A percentile compares a stretch with the other conserved stretches of the same genome.
Conservation (phyloP, 345 rosid species). For the Odontarrhena argentea region DNA sequence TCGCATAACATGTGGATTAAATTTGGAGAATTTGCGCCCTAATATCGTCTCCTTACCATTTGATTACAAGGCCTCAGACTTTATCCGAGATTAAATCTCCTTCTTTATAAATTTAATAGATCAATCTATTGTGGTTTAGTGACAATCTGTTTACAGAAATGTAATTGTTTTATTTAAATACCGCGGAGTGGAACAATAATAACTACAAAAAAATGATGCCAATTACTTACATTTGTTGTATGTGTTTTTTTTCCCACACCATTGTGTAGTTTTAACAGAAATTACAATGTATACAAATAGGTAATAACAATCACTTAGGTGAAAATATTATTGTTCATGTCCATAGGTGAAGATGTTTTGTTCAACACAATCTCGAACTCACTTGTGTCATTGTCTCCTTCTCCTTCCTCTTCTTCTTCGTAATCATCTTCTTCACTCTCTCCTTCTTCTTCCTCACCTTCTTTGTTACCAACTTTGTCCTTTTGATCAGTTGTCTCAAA, state of each 20-base stretch:
- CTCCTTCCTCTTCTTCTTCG: constrained; percentile 45
- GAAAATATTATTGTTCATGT: constrained; percentile 40
- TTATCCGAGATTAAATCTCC: too few relatives aligned
- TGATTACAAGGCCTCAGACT: too few relatives aligned
- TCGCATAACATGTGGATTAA: too few relatives aligned
- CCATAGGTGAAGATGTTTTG: constrained; percentile 49
- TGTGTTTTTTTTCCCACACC: constrained; percentile 17
- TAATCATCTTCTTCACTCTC: constrained; percentile 45
- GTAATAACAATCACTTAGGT: constrained; percentile 27
- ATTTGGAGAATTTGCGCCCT: too few relatives aligned
- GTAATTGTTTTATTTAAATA: constrained; percentile 7
- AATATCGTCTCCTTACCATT: too few relatives aligned
- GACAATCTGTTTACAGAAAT: not conserved
- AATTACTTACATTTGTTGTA: constrained; percentile 37
- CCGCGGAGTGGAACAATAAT: constrained; percentile 3
- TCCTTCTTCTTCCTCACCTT: constrained; percentile 45
- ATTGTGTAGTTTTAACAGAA: constrained; percentile 20
- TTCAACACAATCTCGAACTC: constrained; percentile 63
- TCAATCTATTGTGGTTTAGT: too few relatives aligned
- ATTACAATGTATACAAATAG: constrained; percentile 12
- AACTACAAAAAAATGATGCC: constrained; percentile 31
- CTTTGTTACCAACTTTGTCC: constrained; percentile 29
- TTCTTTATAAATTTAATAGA: too few relatives aligned
- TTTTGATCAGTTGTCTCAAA: constrained; percentile 17
- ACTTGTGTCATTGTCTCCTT: constrained; percentile 53